phyloP scores from a whole-genome alignment of 1,139 yeast genomes.

The Blastobotrys proliferans region DNA sequence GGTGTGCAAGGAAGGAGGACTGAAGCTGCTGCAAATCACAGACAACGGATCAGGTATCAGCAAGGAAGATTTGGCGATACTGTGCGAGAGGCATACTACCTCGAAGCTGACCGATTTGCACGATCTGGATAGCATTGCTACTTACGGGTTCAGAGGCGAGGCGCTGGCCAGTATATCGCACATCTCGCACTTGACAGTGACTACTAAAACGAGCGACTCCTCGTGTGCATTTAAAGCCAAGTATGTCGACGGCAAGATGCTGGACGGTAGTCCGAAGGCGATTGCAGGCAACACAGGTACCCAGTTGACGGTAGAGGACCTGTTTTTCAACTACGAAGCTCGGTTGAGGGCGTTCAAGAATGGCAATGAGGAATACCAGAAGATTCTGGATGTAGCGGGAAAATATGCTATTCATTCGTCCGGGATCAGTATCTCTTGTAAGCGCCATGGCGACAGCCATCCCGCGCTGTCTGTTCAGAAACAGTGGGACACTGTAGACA shows the following conservation, averaged over 20 bases:
- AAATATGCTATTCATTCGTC: slow-evolving; percentile 74
- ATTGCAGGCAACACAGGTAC: slow-evolving; percentile 90
- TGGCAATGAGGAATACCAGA: slow-evolving; percentile 55
- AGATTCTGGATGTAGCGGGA: slow-evolving; percentile 77
- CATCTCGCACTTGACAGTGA: slow-evolving; percentile 61
- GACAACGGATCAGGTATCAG: slow-evolving; percentile 79
- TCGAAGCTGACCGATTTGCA: slow-evolving; percentile 56
- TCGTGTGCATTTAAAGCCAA: slow-evolving; percentile 62
- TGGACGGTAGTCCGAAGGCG: slow-evolving; percentile 58
- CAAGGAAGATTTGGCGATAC: slow-evolving; percentile 49
- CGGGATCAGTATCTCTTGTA: slow-evolving; percentile 72
- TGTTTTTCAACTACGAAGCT: slow-evolving; percentile 85
- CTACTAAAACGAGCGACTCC: slow-evolving; percentile 61
- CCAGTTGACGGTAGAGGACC: slow-evolving; percentile 76
- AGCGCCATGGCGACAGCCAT: slow-evolving; percentile 59
- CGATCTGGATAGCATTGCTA: slow-evolving; percentile 47
- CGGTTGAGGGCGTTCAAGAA: slow-evolving; percentile 64
- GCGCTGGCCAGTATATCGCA: slow-evolving; percentile 71
- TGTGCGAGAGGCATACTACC: slow-evolving; percentile 68
- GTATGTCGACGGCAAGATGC: slow-evolving; percentile 60
- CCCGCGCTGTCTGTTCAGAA: slow-evolving; percentile 25
- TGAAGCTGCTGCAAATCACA: slow-evolving; percentile 55
- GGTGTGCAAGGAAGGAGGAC: slow-evolving; percentile 60
- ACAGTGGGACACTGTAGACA: slow-evolving; percentile 42
- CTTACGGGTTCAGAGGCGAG: slow-evolving; percentile 82